Evolutionary conservation across 1,284 basidiomycete species (phyloP).

Genomic region (Ustilago hordei): DNA sequence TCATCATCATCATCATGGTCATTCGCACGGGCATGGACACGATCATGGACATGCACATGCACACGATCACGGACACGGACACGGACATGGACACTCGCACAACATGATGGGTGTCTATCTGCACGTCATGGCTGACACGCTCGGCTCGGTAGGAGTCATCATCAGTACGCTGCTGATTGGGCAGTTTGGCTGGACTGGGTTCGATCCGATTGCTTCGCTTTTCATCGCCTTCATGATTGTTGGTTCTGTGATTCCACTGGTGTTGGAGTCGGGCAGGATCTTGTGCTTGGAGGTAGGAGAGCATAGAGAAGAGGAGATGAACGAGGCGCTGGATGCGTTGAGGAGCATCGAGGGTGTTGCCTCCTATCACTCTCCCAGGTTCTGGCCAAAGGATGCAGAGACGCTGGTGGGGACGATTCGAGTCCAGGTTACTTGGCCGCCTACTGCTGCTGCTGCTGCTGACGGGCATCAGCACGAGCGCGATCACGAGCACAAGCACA

Average conservation of each 20-base stretch:
- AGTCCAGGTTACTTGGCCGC: conserved; percentile 71
- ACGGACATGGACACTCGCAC: conserved; percentile 81
- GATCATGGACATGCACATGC: conserved; percentile 69
- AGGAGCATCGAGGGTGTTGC: conserved; percentile 77
- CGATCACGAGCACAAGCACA: conserved; percentile 4
- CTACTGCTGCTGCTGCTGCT: conserved; percentile 71
- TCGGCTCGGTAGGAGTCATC: conserved; percentile 96
- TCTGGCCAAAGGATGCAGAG: conserved; percentile 94
- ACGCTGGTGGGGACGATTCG: conserved; percentile 85
- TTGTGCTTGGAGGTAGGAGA: conserved; percentile 84
- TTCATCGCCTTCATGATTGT: conserved; percentile 96
- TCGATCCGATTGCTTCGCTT: conserved; percentile 96
- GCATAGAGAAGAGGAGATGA: conserved; percentile 78
- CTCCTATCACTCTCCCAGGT: conserved; percentile 83
- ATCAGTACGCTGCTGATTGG: conserved; percentile 95
- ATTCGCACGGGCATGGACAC: conserved; percentile 80
- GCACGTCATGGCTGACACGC: conserved; percentile 72
- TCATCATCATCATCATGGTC: conserved; percentile 66
- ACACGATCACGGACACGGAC: conserved; percentile 67
- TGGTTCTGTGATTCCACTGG: conserved; percentile 92
- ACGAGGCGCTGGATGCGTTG: conserved; percentile 82
- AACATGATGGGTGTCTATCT: conserved; percentile 99
- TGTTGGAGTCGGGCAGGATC: conserved; percentile 90
- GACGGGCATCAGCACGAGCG: not conserved
- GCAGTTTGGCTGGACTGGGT: conserved; percentile 98